A percentile compares a stretch with the other conserved stretches of the same genome.
Conservation (phyloP, 768 basidiomycete species). For the Tricholomella constricta region DNA sequence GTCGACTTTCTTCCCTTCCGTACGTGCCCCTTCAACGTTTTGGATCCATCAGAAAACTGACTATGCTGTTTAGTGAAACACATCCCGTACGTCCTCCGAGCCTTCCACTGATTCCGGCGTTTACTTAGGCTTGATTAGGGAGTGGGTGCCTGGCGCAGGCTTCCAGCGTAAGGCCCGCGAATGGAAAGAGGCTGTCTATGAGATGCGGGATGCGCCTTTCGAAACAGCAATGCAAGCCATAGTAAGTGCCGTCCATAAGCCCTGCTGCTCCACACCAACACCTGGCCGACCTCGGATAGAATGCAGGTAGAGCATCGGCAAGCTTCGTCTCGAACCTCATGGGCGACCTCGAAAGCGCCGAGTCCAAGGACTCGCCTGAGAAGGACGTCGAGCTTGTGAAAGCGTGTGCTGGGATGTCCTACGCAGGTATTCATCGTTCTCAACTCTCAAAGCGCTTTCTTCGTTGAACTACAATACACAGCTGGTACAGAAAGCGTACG, state of each 20-base stretch:
- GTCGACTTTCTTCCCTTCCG: conserved; percentile 50
- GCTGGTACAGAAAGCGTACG: conserved; percentile 47
- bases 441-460: background rate
- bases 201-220: conserved; percentile 51
- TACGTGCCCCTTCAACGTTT: conserved; percentile 13
- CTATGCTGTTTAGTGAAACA: conserved; percentile 42
- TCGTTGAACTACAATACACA: conserved; percentile 8
- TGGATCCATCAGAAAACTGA: background rate
- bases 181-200: conserved; percentile 48
- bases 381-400: conserved; percentile 33
- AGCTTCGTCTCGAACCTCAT: conserved; percentile 38
- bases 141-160: conserved; percentile 52
- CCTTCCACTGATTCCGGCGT: background rate
- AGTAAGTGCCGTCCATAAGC: conserved; percentile 26
- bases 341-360: conserved; percentile 20
- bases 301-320: conserved; percentile 31
- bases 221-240: conserved; percentile 36
- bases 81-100: conserved; percentile 37
- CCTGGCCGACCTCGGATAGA: conserved; percentile 18
- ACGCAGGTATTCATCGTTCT: conserved; percentile 30
- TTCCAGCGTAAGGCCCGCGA: conserved; percentile 52
- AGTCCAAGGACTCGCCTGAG: conserved; percentile 17
- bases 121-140: conserved; percentile 21
- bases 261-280: background rate
- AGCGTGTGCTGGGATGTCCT: conserved; percentile 39